These are phyloP conservation scores for Geranium brycei DNA, from an alignment of 345 rosid species.

Conservation along the genomic window DNA sequence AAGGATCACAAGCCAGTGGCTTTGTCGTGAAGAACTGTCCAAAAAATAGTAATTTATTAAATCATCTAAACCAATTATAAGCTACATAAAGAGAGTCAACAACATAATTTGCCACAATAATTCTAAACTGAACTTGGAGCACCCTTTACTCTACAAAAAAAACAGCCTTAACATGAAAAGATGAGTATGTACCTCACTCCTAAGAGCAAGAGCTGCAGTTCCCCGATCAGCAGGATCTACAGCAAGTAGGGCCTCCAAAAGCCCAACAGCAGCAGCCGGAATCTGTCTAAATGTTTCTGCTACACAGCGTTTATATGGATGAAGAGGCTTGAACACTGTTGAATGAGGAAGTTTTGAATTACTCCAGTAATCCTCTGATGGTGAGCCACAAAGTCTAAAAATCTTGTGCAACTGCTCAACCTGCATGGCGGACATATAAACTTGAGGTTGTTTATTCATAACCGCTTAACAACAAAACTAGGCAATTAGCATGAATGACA, in stretches of 20 bases:
- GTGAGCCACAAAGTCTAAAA: constrained; percentile 91
- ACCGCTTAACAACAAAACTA: no score
- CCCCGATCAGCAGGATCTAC: constrained; percentile 71
- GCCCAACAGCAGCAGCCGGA: constrained; percentile 47
- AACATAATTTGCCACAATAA: no score
- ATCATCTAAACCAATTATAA: no score
- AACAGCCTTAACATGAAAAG: not conserved
- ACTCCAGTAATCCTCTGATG: constrained; percentile 71
- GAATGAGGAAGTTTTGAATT: constrained; percentile 49
- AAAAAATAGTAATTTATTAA: not conserved
- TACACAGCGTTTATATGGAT: constrained; percentile 61
- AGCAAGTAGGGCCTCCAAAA: constrained; percentile 67
- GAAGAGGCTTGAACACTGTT: constrained; percentile 65
- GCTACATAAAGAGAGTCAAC: no score
- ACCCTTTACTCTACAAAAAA: no score
- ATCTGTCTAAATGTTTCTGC: constrained; percentile 50
- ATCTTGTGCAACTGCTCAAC: constrained; percentile 94
- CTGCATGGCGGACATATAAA: constrained; percentile 18
- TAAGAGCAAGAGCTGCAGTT: constrained; percentile 64
- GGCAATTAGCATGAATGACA: no score
- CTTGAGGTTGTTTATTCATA: no score
- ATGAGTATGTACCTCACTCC: constrained; percentile 45
- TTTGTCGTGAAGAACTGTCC: constrained; percentile 57
- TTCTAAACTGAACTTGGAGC: no score
- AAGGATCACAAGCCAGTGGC: constrained; percentile 84